Evolutionary conservation across 768 basidiomycete species (phyloP), one percentile per base, ranked within the genome.

Genomic region (Russula brevipes): DNA sequence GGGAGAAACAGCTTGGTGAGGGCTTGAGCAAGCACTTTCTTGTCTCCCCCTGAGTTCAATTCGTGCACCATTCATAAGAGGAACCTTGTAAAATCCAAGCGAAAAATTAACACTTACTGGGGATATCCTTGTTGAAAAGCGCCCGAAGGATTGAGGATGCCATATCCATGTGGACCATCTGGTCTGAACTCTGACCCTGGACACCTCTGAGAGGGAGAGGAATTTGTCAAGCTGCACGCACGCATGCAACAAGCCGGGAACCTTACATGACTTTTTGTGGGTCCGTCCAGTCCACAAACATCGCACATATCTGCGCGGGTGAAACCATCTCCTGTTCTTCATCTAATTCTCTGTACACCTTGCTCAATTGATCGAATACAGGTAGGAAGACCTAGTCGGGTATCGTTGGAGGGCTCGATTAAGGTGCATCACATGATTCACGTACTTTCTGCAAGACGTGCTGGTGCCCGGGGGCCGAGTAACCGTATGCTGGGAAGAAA

Each of bases 251-350:
- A 10, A 47, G 24, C 51, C n/a, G 11, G 14, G 76, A 75, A 70
- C 75, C 78, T 77, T 70, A 82, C 70, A 83, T 80, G 41, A 82
- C 81, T 69, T 90, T 92, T 70, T 83, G 79, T 0, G 91, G 89
- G 71, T 95, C 88, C 4, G 89, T 91, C 93, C 94, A 96, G 67
- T 94, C 92, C 2, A 88, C 79, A 70, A 95, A 80, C 74, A 94
- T 81, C n/a, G 86, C 76, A 0, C 85, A 86, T 61, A 92, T 85
- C 69, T 92, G 89, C 19, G 83, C 75, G 0, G 88, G 83, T 0
- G 82, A 75, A 11, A 92, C 82, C 85, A 90, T 89, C 46, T 85
- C 82, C 69, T 88, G 82, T 51, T 83, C 86, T 1, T 87, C 87
- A 3, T 89, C 90, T 30, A 86, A 72, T 14, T 87, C 85, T 19